Percentiles rank a stretch among this genome's conserved stretches.
Evolutionary conservation across 1,284 basidiomycete genomes (phyloP).

Genomic region (Tilletia caries): DNA sequence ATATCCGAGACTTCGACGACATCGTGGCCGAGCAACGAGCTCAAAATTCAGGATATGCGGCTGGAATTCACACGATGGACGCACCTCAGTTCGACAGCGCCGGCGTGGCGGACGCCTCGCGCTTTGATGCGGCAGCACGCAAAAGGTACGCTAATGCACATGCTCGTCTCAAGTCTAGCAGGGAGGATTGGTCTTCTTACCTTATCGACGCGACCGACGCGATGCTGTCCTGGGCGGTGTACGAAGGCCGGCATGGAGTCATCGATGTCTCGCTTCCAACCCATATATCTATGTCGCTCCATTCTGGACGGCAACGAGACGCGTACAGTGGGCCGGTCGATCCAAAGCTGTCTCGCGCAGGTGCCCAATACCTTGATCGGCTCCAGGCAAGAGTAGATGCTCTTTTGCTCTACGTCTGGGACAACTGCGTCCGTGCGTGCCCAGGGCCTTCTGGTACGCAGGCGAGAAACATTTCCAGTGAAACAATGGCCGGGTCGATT

Average conservation of each 20-base stretch:
- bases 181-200: slow-evolving; percentile 12
- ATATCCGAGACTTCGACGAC: neutral
- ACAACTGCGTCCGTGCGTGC: neutral
- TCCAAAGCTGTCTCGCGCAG: neutral
- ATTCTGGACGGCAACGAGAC: neutral
- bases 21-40: neutral
- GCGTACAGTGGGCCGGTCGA: neutral
- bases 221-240: slow-evolving; percentile 1
- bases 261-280: slow-evolving; percentile 5
- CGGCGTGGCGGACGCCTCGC: neutral
- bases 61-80: neutral
- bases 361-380: neutral
- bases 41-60: neutral
- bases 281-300: slow-evolving; percentile 1
- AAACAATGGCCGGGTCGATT: neutral
- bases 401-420: neutral
- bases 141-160: neutral
- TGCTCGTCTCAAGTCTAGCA: neutral
- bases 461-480: neutral
- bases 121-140: neutral
- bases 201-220: slow-evolving; percentile 10
- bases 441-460: neutral
- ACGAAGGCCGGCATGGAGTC: neutral
- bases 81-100: neutral
- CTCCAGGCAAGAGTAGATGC: neutral